A percentile compares a stretch with the other conserved stretches of the same genome.
phyloP scores from a whole-genome alignment of 768 basidiomycete species.

The Suillus decipiens region DNA sequence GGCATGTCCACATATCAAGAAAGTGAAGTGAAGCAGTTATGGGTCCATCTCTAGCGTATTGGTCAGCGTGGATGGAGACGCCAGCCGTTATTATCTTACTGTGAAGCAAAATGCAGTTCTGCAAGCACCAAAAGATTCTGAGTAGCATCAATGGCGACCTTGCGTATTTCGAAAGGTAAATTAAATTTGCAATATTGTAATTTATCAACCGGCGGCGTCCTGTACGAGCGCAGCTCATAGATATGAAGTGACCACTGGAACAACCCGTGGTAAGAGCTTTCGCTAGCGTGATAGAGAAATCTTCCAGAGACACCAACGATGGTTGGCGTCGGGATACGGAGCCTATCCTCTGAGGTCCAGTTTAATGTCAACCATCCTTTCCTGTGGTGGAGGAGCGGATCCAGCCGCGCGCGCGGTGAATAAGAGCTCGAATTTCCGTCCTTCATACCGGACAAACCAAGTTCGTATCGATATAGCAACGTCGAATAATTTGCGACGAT shows the following conservation, averaged over 20 bases:
- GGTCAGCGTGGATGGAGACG: neutral
- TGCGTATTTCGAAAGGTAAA: slow-evolving; percentile 35
- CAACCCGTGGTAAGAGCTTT: slow-evolving; percentile 32
- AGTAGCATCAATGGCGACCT: slow-evolving; percentile 32
- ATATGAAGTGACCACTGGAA: slow-evolving; percentile 35
- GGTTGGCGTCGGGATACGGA: slow-evolving; percentile 32
- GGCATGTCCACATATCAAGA: slow-evolving; percentile 56
- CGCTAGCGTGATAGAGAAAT: slow-evolving; percentile 36
- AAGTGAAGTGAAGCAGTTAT: slow-evolving; percentile 43
- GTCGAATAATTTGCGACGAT: slow-evolving; percentile 27
- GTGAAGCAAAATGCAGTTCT: slow-evolving; percentile 31
- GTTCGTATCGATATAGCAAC: slow-evolving; percentile 36
- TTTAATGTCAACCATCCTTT: slow-evolving; percentile 35
- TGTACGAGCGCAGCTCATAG: slow-evolving; percentile 36
- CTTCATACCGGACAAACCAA: slow-evolving; percentile 31
- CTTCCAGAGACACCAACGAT: slow-evolving; percentile 34
- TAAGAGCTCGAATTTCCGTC: slow-evolving; percentile 27
- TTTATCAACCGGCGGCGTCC: slow-evolving; percentile 25
- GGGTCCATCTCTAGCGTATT: slow-evolving; percentile 23
- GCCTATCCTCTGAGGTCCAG: slow-evolving; percentile 33
- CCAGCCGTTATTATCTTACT: slow-evolving; percentile 15
- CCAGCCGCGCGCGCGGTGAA: slow-evolving; percentile 26
- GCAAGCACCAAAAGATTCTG: slow-evolving; percentile 34
- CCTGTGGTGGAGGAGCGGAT: slow-evolving; percentile 31
- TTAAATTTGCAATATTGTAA: slow-evolving; percentile 34